A percentile compares a stretch with the other conserved stretches of the same genome.
Conservation (phyloP, 2,329 filamentous ascomycete genomes). For the Colletotrichum simmondsii region DNA sequence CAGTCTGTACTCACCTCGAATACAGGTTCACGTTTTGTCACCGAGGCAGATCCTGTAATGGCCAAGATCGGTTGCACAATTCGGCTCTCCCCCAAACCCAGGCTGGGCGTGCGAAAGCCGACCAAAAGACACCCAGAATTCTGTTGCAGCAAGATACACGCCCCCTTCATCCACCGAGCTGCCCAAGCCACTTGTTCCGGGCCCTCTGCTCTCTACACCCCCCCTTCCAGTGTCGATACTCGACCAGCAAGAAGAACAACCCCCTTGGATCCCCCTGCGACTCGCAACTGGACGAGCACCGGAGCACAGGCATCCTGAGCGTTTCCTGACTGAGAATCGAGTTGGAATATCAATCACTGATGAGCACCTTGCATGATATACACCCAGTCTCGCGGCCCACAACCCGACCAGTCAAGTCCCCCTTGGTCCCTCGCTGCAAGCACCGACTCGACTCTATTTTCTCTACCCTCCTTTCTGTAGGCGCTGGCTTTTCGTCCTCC, state of each 20-base stretch:
- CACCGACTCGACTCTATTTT: constrained; percentile 31
- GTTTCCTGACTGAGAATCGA: constrained; percentile 30
- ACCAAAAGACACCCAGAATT: constrained; percentile 3
- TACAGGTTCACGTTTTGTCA: neutral
- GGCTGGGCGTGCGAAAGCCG: constrained; percentile 18
- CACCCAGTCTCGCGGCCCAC: constrained; percentile 34
- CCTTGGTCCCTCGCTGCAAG: constrained; percentile 27
- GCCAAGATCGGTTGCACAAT: constrained; percentile 22
- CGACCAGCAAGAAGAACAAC: constrained; percentile 9
- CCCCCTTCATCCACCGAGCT: constrained; percentile 20
- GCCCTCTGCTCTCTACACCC: constrained; percentile 25
- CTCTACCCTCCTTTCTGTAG: constrained; percentile 38
- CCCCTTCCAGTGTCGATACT: neutral
- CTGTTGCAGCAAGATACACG: constrained; percentile 13
- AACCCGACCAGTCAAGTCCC: constrained; percentile 30
- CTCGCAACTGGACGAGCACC: constrained; percentile 30
- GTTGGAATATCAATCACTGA: constrained; percentile 31
- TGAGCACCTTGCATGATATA: constrained; percentile 38
- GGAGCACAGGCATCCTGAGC: constrained; percentile 33
- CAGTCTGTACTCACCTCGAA: neutral
- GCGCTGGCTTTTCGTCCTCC: constrained; percentile 41
- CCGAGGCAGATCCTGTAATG: constrained; percentile 16
- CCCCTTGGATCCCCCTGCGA: constrained; percentile 27
- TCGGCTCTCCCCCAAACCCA: constrained; percentile 19
- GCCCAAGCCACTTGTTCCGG: constrained; percentile 32